Conservation (phyloP, 2,329 filamentous ascomycete species). For the Fusarium robinianum region DNA sequence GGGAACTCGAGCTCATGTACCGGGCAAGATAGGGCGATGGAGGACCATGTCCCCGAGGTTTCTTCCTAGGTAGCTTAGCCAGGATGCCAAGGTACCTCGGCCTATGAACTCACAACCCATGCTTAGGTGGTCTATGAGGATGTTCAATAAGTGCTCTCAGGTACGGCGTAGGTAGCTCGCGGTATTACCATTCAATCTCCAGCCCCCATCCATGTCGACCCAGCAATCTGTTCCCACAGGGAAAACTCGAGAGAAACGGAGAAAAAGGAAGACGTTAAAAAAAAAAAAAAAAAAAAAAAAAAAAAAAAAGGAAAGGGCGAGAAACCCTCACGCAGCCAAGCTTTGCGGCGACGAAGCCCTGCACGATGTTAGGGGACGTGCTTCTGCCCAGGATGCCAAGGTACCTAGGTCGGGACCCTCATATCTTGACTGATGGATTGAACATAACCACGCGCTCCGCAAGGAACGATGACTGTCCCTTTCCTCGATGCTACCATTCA, state of each 20-base stretch:
- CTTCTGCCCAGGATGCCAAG: no score
- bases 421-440: no score
- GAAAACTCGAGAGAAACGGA: conserved; percentile 5
- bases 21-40: conserved; percentile 5
- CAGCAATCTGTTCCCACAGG: conserved; percentile 12
- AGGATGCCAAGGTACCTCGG: conserved; percentile 25
- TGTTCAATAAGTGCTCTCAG: no score
- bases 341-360: conserved; percentile 22
- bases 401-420: no score
- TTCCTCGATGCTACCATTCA: no score
- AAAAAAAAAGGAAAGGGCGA: conserved; percentile 4
- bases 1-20: conserved; percentile 16
- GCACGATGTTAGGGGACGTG: conserved; percentile 9
- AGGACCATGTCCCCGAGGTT: conserved; percentile 17
- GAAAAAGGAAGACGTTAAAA: conserved; percentile 4
- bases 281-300: conserved; percentile 12
- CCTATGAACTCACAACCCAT: conserved; percentile 13
- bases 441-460: no score
- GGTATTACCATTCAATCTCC: conserved; percentile 24
- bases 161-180: conserved; percentile 17
- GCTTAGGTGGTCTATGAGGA: conserved; percentile 23
- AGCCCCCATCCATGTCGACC: not conserved
- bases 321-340: conserved; percentile 21
- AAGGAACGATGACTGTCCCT: no score
- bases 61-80: conserved; percentile 14